Percentiles rank a stretch among this genome's conserved stretches.
These are phyloP conservation scores for Verbena officinalis DNA, from an alignment of 257 asterid genomes.

Conservation along the genomic window DNA sequence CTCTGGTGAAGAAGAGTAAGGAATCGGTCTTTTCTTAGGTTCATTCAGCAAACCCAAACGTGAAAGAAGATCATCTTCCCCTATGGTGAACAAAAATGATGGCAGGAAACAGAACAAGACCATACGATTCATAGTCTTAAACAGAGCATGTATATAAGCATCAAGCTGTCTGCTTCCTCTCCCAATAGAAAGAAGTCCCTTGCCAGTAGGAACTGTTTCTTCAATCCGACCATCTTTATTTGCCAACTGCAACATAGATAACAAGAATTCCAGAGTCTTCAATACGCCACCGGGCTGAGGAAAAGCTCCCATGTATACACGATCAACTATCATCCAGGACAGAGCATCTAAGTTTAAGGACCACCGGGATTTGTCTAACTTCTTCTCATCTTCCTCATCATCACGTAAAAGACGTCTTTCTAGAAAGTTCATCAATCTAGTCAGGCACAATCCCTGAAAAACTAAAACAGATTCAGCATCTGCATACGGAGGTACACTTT, in stretches of 20 bases:
- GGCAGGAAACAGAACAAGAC: slow-evolving; percentile 91
- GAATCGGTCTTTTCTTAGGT: slow-evolving; percentile 55
- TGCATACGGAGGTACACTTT: slow-evolving; percentile 75
- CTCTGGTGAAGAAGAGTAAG: slow-evolving; percentile 48
- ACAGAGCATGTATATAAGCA: slow-evolving; percentile 68
- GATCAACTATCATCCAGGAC: slow-evolving; percentile 92
- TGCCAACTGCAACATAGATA: slow-evolving; percentile 96
- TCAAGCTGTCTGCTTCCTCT: slow-evolving; percentile 97
- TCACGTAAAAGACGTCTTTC: slow-evolving; percentile 95
- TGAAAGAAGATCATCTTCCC: slow-evolving; percentile 88
- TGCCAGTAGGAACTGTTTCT: slow-evolving; percentile 78
- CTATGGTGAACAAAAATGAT: slow-evolving; percentile 77
- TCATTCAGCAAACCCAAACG: slow-evolving; percentile 76
- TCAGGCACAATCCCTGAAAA: slow-evolving; percentile 92
- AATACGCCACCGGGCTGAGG: slow-evolving; percentile 87
- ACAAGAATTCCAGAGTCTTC: slow-evolving; percentile 86
- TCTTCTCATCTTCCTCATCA: slow-evolving; percentile 93
- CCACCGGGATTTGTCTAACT: slow-evolving; percentile 86
- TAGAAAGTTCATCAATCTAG: slow-evolving; percentile 90
- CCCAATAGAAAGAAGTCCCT: slow-evolving; percentile 88
- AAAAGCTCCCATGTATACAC: slow-evolving; percentile 96
- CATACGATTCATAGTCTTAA: slow-evolving; percentile 83
- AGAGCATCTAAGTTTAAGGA: slow-evolving; percentile 84
- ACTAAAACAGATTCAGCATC: slow-evolving; percentile 91
- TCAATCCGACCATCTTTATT: slow-evolving; percentile 98